These are phyloP conservation scores for Neopestalotiopsis sp. DNA, from an alignment of 2,329 filamentous ascomycete genomes.

Conservation along the genomic window DNA sequence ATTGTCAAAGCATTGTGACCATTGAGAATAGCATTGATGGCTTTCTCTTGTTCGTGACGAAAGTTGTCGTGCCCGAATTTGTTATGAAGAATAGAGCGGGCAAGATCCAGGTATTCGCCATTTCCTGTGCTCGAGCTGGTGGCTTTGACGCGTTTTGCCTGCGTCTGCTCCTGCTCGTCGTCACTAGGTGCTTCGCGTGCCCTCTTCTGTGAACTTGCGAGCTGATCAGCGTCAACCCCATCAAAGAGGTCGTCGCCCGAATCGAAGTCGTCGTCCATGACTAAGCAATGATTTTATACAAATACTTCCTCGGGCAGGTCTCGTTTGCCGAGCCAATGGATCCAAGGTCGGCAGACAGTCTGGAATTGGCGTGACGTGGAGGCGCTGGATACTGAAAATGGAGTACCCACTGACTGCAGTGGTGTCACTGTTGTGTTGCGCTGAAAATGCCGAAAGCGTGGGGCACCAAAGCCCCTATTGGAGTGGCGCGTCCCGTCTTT, in stretches of 20 bases:
- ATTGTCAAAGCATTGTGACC: conserved; percentile 49
- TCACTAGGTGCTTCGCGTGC: background rate
- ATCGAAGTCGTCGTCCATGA: conserved; percentile 38
- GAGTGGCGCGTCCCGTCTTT: too few species aligned
- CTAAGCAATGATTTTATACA: background rate
- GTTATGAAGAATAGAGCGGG: conserved; percentile 38
- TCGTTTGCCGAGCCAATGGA: background rate
- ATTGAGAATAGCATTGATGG: conserved; percentile 43
- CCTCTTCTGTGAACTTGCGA: conserved; percentile 24
- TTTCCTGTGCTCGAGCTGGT: background rate
- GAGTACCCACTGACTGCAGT: background rate
- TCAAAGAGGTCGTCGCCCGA: conserved; percentile 42
- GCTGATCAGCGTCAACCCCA: conserved; percentile 28
- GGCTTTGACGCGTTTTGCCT: background rate
- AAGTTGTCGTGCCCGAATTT: conserved; percentile 47
- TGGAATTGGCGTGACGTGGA: background rate
- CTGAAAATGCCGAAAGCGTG: too few species aligned
- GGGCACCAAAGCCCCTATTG: background rate
- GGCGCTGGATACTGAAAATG: background rate
- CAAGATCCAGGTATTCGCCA: conserved; percentile 23
- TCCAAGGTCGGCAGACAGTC: background rate
- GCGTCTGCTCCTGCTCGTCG: background rate
- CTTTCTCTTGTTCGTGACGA: conserved; percentile 50
- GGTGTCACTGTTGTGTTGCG: too few species aligned
- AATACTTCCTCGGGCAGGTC: background rate